These are phyloP conservation scores for Lactifluus piperatus DNA, from an alignment of 768 basidiomycete genomes.

Conservation along the genomic window DNA sequence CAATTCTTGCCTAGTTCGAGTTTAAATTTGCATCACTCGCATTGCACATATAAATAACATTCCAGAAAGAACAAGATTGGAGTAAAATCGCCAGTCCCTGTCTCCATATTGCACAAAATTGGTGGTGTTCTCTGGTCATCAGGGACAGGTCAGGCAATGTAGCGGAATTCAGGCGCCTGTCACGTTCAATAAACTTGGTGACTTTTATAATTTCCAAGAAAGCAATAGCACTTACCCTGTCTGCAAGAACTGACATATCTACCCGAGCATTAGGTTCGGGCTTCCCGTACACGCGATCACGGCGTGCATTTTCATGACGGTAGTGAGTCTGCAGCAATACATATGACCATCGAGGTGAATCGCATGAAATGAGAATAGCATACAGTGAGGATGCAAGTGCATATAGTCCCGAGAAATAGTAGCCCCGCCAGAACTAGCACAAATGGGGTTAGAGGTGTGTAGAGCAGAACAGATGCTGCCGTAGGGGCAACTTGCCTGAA, in stretches of 20 bases:
- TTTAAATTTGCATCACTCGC: background rate
- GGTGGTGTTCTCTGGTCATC: background rate
- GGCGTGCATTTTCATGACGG: constrained; percentile 47
- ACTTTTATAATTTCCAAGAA: background rate
- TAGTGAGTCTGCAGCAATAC: constrained; percentile 43
- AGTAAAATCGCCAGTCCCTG: background rate
- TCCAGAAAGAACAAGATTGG: background rate
- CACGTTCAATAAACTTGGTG: background rate
- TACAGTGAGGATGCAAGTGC: constrained; percentile 44
- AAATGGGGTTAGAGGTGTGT: constrained; percentile 4
- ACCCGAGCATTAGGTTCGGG: constrained; percentile 40
- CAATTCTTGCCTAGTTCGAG: background rate
- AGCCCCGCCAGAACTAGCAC: constrained; percentile 41
- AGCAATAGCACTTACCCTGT: constrained; percentile 38
- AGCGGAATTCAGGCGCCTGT: constrained; percentile 57
- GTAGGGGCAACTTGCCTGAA: constrained; percentile 33
- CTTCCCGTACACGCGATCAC: constrained; percentile 46
- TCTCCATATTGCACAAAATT: background rate
- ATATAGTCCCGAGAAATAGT: constrained; percentile 45
- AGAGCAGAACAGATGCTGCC: background rate
- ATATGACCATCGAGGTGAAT: background rate
- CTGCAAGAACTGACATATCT: constrained; percentile 56
- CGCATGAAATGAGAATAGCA: background rate
- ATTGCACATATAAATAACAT: background rate
- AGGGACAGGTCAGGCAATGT: constrained; percentile 29